Evolutionary conservation across 345 rosid genomes (phyloP), one percentile per base, ranked within the genome.

Genomic region (Citrus sp.): DNA sequence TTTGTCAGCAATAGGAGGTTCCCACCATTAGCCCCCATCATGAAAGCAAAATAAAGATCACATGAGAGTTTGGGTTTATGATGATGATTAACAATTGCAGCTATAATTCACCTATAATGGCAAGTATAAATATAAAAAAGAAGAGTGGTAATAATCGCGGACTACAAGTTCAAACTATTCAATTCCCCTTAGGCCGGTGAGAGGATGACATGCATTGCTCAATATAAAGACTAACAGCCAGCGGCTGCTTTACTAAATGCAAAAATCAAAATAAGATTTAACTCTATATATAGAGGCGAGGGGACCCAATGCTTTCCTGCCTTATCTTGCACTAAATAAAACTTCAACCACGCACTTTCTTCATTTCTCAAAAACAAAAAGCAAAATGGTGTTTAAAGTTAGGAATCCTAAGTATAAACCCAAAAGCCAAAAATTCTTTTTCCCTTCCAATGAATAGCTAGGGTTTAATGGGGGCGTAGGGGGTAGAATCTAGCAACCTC

Each of bases 321-420:
- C 77, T 83, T 78, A n/a, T 82, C 75, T 77, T 13, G 46, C 67
- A 65, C 37, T 64, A 25, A 25, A 27, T 46, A 59, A 63, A 35
- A 62, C 24, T 35, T 9, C 72, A 71, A 65, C 54, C 76, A 64
- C 61, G 24, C 59, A 54, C 61, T 59, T 42, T 77, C 21, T 69
- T 76, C 62, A 34, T 21, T 28, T 24, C 25, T 65, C 69, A 65
- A 59, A 59, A 77, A 65, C 38, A 34, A 73, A 82, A 72, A 67
- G 76, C 51, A 46, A 12, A 46, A 46, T 46, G 51, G 75, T 51
- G 58, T 79, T 73, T 75, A 85, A 90, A 89, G 86, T 49, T 76
- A 70, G 90, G 92, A 87, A 91, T 91, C 94, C 92, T 59, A 91
- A 86, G 94, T 80, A 74, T 77, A 76, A 84, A 58, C 85, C 86